Evolutionary conservation across 768 basidiomycete species (phyloP).

Genomic region (Trichaptum fuscoviolaceum): DNA sequence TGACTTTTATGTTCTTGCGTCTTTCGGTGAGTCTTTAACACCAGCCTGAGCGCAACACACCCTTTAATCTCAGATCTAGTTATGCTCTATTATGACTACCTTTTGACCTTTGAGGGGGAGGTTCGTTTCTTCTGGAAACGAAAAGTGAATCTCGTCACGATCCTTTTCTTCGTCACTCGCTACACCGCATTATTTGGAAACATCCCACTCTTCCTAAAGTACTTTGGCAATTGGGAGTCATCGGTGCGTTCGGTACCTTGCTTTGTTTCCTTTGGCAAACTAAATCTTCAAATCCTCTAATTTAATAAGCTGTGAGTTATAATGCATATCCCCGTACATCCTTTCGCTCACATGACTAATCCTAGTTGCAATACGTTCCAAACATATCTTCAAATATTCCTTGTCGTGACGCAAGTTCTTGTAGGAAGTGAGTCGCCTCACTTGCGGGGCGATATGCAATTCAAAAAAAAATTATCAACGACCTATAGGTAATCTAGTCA

Average conservation of each 20-base stretch:
- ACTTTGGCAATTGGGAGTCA: background rate
- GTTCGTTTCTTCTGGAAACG: conserved; percentile 2
- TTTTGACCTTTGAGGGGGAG: conserved; percentile 1
- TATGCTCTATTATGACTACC: conserved; percentile 1
- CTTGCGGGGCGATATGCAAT: background rate
- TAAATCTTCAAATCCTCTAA: background rate
- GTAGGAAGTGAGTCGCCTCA: background rate
- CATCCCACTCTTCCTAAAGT: background rate
- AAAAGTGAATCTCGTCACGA: background rate
- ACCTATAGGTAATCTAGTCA: background rate
- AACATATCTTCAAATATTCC: conserved; percentile 4
- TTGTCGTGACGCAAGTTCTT: background rate
- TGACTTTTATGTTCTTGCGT: background rate
- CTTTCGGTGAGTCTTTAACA: background rate
- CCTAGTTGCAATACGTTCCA: background rate
- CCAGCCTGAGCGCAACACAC: background rate
- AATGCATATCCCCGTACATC: background rate
- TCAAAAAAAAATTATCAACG: too few relatives aligned
- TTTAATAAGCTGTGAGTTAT: background rate
- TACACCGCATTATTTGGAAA: conserved; percentile 1
- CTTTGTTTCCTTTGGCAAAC: background rate
- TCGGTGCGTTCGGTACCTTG: background rate
- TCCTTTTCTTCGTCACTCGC: background rate
- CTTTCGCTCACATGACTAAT: background rate
- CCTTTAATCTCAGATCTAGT: background rate